These are phyloP conservation scores for Euclidium syriacum DNA, from an alignment of 345 rosid genomes.

Conservation along the genomic window DNA sequence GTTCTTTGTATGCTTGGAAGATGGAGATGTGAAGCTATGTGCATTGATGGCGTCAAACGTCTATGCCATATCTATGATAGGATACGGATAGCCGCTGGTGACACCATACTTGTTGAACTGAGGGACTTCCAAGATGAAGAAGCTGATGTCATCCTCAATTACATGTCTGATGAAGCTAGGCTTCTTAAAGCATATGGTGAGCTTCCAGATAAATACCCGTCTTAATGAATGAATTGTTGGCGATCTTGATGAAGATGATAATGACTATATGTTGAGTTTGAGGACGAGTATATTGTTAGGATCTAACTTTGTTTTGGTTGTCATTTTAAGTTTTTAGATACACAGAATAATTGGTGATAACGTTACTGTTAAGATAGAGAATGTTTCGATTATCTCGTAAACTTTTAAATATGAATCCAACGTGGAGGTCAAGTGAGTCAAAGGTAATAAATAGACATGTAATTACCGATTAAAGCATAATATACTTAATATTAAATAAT, in stretches of 20 bases:
- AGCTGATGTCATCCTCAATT: slow-evolving; percentile 78
- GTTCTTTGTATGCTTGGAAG: slow-evolving; percentile 72
- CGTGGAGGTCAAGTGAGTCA: too few relatives aligned
- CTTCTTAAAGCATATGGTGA: slow-evolving; percentile 68
- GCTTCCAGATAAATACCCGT: slow-evolving; percentile 57
- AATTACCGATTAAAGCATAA: too few relatives aligned
- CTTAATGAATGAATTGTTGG: slow-evolving; percentile 69
- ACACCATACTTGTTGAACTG: slow-evolving; percentile 67
- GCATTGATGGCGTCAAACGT: slow-evolving; percentile 57
- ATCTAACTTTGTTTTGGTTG: slow-evolving; percentile 36
- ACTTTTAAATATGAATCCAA: too few relatives aligned
- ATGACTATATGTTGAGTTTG: slow-evolving; percentile 57
- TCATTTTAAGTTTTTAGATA: slow-evolving; percentile 18
- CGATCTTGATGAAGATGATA: slow-evolving; percentile 62
- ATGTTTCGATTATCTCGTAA: too few relatives aligned
- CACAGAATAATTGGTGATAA: not conserved
- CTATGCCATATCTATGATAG: slow-evolving; percentile 77
- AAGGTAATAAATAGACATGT: too few relatives aligned
- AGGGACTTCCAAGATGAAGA: slow-evolving; percentile 81
- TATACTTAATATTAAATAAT: too few relatives aligned
- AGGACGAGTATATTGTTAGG: slow-evolving; percentile 75
- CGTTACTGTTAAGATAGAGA: slow-evolving; percentile 3
- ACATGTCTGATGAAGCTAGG: slow-evolving; percentile 78
- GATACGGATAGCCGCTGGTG: slow-evolving; percentile 89
- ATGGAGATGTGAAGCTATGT: slow-evolving; percentile 63